These are phyloP conservation scores for Aspergillus sclerotiicarbonarius DNA, from an alignment of 495 filamentous ascomycete species.

Conservation along the genomic window DNA sequence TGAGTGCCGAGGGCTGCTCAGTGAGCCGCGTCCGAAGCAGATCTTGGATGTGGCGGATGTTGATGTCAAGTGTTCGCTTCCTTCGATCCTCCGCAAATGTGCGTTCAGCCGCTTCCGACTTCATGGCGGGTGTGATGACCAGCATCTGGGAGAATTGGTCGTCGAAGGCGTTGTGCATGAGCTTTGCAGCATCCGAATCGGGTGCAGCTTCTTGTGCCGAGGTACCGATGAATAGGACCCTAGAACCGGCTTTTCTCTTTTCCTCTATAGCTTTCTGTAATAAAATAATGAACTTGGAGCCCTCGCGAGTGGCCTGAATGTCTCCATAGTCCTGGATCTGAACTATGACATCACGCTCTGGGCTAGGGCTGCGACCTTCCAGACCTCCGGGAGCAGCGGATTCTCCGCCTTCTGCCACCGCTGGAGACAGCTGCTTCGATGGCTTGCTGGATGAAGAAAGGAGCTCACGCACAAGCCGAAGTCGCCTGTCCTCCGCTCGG, in stretches of 20 bases:
- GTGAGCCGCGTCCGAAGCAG: constrained; percentile 55
- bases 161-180: constrained; percentile 47
- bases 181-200: constrained; percentile 44
- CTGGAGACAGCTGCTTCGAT: constrained; percentile 7
- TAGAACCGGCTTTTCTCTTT: constrained; percentile 64
- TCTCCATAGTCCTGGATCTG: constrained; percentile 80
- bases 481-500: constrained; percentile 32
- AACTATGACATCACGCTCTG: constrained; percentile 57
- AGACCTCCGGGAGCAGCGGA: constrained; percentile 8
- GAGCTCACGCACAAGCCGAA: constrained; percentile 36
- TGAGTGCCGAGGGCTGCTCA: constrained; percentile 30
- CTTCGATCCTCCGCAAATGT: constrained; percentile 43
- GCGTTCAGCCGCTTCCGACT: constrained; percentile 32
- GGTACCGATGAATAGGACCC: constrained; percentile 75
- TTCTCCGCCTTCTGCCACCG: constrained; percentile 2
- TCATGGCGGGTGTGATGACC: constrained; percentile 48
- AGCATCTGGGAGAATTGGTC: constrained; percentile 50
- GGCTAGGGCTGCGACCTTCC: constrained; percentile 18
- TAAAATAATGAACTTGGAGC: constrained; percentile 59
- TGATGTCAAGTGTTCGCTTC: constrained; percentile 57
- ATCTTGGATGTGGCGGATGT: constrained; percentile 66
- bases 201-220: constrained; percentile 35
- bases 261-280: constrained; percentile 70
- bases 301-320: constrained; percentile 59
- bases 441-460: constrained; percentile 26